These are phyloP conservation scores for Sanghuangporus baumii DNA, from an alignment of 1,284 basidiomycete species.

Conservation along the genomic window DNA sequence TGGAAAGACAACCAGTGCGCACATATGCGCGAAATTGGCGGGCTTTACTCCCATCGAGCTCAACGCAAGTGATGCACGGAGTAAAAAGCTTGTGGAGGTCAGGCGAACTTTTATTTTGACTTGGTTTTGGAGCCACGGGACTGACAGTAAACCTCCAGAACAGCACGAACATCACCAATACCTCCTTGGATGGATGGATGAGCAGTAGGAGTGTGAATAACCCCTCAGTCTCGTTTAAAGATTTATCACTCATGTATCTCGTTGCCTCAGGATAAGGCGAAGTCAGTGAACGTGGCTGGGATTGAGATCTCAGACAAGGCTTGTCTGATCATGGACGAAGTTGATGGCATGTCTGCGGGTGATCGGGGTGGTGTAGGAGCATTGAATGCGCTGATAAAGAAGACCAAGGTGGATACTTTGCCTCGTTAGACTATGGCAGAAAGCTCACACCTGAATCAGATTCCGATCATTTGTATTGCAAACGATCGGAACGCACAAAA, in stretches of 20 bases:
- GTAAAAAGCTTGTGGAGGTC: slow-evolving; percentile 95
- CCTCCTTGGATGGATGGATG: slow-evolving; percentile 86
- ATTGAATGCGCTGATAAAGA: slow-evolving; percentile 88
- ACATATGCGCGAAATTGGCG: slow-evolving; percentile 82
- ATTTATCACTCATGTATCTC: not conserved
- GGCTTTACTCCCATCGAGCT: slow-evolving; percentile 93
- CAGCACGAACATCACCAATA: slow-evolving; percentile 83
- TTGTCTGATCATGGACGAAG: slow-evolving; percentile 98
- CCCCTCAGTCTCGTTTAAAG: not conserved
- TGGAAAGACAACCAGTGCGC: slow-evolving; percentile 96
- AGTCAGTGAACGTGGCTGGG: slow-evolving; percentile 65
- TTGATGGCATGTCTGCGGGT: slow-evolving; percentile 98
- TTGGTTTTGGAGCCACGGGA: not conserved
- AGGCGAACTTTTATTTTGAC: slow-evolving; percentile 13
- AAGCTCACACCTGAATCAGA: slow-evolving; percentile 36
- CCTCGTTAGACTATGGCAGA: not conserved
- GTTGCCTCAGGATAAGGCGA: not conserved
- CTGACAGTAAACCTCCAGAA: slow-evolving; percentile 40
- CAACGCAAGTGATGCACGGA: slow-evolving; percentile 93
- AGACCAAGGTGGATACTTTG: slow-evolving; percentile 65
- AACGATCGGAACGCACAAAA: slow-evolving; percentile 88
- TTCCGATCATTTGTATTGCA: slow-evolving; percentile 97
- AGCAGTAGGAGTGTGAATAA: slow-evolving; percentile 47
- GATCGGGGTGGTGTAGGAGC: slow-evolving; percentile 96
- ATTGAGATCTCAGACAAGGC: slow-evolving; percentile 73